phyloP scores from a whole-genome alignment of 2,329 filamentous ascomycete species.

The Apiospora aurea region DNA sequence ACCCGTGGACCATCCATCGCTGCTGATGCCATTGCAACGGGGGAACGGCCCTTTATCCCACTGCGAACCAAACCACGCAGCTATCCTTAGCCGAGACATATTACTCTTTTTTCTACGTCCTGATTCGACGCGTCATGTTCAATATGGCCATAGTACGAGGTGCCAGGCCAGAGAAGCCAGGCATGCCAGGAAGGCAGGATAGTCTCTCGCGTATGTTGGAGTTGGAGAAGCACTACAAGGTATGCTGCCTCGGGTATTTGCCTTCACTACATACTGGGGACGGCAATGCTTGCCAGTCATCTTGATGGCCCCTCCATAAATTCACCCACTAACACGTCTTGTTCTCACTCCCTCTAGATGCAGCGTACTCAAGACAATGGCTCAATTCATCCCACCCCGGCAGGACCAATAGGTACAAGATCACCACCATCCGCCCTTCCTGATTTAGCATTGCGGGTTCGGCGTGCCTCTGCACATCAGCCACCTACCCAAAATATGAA shows the following conservation, averaged over 20 bases:
- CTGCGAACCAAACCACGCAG: conserved; percentile 25
- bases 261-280: conserved; percentile 24
- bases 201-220: conserved; percentile 67
- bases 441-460: conserved; percentile 40
- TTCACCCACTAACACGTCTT: conserved; percentile 22
- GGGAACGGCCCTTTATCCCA: conserved; percentile 24
- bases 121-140: conserved; percentile 27
- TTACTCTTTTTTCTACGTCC: conserved; percentile 16
- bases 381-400: conserved; percentile 36
- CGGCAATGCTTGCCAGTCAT: conserved; percentile 5
- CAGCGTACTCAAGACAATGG: conserved; percentile 45
- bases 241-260: conserved; percentile 47
- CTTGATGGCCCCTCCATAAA: conserved; percentile 34
- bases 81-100: conserved; percentile 26
- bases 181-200: conserved; percentile 45
- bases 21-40: conserved; percentile 20
- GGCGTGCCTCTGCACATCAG: conserved; percentile 42
- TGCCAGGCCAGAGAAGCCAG: conserved; percentile 35
- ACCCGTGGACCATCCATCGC: background rate
- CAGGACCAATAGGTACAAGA: conserved; percentile 40
- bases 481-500: conserved; percentile 45
- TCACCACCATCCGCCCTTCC: conserved; percentile 37
- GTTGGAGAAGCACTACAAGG: conserved; percentile 64
- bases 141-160: conserved; percentile 43
- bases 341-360: conserved; percentile 40